Evolutionary conservation across 805 yeast species (phyloP).

Genomic region (Saccharomycopsis selenospora): DNA sequence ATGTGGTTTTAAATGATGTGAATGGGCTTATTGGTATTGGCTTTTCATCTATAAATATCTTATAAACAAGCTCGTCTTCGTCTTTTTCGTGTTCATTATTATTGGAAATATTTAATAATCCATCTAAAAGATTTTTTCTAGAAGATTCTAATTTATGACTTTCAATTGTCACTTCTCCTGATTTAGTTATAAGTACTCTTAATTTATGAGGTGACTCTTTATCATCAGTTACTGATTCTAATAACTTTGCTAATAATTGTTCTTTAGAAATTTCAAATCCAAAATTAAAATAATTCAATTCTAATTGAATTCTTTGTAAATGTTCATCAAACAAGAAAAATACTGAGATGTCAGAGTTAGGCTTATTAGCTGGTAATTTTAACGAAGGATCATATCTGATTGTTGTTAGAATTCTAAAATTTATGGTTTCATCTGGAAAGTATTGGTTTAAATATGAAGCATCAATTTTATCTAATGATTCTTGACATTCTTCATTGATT

Average conservation of each 20-base stretch:
- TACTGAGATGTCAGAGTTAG: slow-evolving; percentile 14
- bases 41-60: slow-evolving; percentile 51
- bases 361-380: slow-evolving; percentile 9
- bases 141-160: slow-evolving; percentile 28
- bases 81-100: slow-evolving; percentile 5
- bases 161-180: slow-evolving; percentile 33
- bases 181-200: slow-evolving; percentile 36
- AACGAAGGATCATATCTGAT: slow-evolving; percentile 68
- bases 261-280: slow-evolving; percentile 36
- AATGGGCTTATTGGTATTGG: slow-evolving; percentile 57
- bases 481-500: background rate
- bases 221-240: slow-evolving; percentile 28
- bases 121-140: slow-evolving; percentile 24
- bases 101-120: slow-evolving; percentile 19
- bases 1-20: slow-evolving; percentile 84
- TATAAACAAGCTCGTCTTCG: slow-evolving; percentile 35
- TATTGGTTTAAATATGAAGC: slow-evolving; percentile 1
- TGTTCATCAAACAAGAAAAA: slow-evolving; percentile 66
- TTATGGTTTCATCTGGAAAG: slow-evolving; percentile 20
- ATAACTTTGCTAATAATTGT: slow-evolving; percentile 36
- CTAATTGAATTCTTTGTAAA: slow-evolving; percentile 46
- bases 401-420: slow-evolving; percentile 59
- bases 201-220: slow-evolving; percentile 37
- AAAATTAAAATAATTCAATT: slow-evolving; percentile 50
- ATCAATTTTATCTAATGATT: background rate